Percentiles rank a stretch among this genome's conserved stretches.
These are phyloP conservation scores for Penicillium argentinense DNA, from an alignment of 495 filamentous ascomycete species.

Conservation along the genomic window DNA sequence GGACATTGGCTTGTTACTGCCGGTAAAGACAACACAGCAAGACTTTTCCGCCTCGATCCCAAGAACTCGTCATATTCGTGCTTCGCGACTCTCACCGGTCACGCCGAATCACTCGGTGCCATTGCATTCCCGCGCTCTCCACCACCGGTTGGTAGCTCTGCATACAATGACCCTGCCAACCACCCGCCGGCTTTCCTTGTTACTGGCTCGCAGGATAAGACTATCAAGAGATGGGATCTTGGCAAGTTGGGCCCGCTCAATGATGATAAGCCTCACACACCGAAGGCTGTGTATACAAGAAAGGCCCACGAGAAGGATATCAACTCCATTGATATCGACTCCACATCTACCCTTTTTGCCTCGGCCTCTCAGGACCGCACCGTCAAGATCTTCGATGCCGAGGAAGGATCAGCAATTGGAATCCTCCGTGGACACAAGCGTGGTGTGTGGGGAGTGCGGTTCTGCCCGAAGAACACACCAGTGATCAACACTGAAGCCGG, in stretches of 20 bases:
- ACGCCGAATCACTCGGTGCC: slow-evolving; percentile 93
- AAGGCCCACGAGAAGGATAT: slow-evolving; percentile 99
- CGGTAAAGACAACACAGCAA: slow-evolving; percentile 93
- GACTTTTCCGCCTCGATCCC: slow-evolving; percentile 87
- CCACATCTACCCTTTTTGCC: slow-evolving; percentile 71
- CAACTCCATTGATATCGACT: slow-evolving; percentile 84
- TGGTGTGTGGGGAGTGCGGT: slow-evolving; percentile 93
- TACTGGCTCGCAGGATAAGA: slow-evolving; percentile 92
- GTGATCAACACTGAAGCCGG: slow-evolving; percentile 68
- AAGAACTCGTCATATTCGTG: slow-evolving; percentile 71
- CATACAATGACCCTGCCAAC: slow-evolving; percentile 63
- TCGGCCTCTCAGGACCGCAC: slow-evolving; percentile 95
- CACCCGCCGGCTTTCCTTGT: slow-evolving; percentile 81
- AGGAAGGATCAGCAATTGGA: slow-evolving; percentile 84
- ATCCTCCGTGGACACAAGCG: slow-evolving; percentile 88
- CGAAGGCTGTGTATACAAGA: slow-evolving; percentile 71
- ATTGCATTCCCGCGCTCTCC: slow-evolving; percentile 72
- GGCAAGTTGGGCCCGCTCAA: slow-evolving; percentile 43
- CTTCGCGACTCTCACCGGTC: slow-evolving; percentile 79
- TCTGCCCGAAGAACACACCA: slow-evolving; percentile 75
- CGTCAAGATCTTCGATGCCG: slow-evolving; percentile 91
- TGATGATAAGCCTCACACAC: slow-evolving; percentile 37
- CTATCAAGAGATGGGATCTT: slow-evolving; percentile 87
- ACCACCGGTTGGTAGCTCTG: slow-evolving; percentile 64
- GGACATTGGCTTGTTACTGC: slow-evolving; percentile 95